Conservation (phyloP, 495 filamentous ascomycete genomes). For the Ascodesmis nigricans region DNA sequence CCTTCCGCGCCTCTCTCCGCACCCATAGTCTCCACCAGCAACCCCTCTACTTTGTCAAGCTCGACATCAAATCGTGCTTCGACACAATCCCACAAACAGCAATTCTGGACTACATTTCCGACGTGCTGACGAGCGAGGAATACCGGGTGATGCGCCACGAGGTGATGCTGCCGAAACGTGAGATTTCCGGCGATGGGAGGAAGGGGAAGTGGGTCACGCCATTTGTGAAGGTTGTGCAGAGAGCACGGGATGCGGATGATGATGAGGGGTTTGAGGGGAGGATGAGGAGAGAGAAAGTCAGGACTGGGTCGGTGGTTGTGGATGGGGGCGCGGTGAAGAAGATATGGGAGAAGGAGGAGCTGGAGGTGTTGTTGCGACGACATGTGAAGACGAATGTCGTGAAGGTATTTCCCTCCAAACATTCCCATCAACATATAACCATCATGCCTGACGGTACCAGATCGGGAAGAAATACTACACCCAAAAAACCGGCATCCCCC, state of each 20-base stretch:
- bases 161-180: constrained; percentile 35
- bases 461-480: constrained; percentile 78
- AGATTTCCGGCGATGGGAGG: constrained; percentile 20
- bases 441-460: constrained; percentile 2
- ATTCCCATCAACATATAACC: too few relatives aligned
- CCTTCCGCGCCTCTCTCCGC: constrained; percentile 35
- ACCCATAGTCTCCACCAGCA: constrained; percentile 10
- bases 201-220: constrained; percentile 43
- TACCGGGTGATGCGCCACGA: constrained; percentile 37
- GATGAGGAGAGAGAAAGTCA: too few relatives aligned
- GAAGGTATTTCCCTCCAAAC: constrained; percentile 23
- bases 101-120: constrained; percentile 40
- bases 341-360: constrained; percentile 29
- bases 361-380: constrained; percentile 49
- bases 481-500: constrained; percentile 75
- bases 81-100: constrained; percentile 76
- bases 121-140: constrained; percentile 36
- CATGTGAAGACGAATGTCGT: constrained; percentile 69
- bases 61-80: constrained; percentile 82
- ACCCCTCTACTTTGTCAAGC: constrained; percentile 60
- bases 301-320: too few relatives aligned
- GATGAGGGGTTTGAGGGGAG: too few relatives aligned
- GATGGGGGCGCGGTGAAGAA: too few relatives aligned
- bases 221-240: too few relatives aligned
- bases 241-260: constrained; percentile 24